Evolutionary conservation across 2,329 filamentous ascomycete species (phyloP).

Genomic region (Neoscytalidium dimidiatum): DNA sequence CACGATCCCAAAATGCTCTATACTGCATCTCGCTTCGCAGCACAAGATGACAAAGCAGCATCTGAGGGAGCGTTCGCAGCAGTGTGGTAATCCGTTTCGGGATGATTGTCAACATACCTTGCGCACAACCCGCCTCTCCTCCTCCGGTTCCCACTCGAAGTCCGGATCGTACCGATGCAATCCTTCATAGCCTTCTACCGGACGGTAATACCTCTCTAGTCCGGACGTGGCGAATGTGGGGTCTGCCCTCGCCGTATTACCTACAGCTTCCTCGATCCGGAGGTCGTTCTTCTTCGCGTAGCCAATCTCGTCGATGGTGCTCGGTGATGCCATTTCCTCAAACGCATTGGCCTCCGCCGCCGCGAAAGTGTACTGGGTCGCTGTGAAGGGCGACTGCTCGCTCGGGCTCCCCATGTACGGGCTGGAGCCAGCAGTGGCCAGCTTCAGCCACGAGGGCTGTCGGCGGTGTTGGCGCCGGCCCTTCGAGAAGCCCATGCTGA

Average conservation of each 20-base stretch:
- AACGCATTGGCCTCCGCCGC: conserved; percentile 14
- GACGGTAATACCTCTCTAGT: conserved; percentile 47
- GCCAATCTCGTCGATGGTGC: not conserved
- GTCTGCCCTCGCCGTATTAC: not conserved
- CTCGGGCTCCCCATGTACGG: not conserved
- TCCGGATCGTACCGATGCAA: conserved; percentile 60
- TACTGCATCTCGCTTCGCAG: not conserved
- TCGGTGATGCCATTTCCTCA: conserved; percentile 19
- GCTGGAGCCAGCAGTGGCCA: conserved; percentile 1
- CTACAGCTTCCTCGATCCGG: conserved; percentile 1
- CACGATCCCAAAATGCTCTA: not conserved
- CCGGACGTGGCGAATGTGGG: conserved; percentile 36
- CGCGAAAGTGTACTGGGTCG: conserved; percentile 15
- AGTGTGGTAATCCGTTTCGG: not conserved
- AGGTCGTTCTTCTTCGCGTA: conserved; percentile 18
- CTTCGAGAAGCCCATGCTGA: conserved; percentile 11
- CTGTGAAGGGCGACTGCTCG: conserved; percentile 9
- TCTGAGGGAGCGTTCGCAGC: not conserved
- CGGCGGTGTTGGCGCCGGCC: conserved; percentile 11
- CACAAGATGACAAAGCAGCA: not conserved
- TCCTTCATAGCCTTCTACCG: conserved; percentile 60
- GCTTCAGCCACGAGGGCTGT: conserved; percentile 6
- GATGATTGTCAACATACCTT: conserved; percentile 51
- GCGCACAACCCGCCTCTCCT: conserved; percentile 58
- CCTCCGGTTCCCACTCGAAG: conserved; percentile 57